Evolutionary conservation across 805 yeast species (phyloP).

Genomic region (Lachancea quebecensis): DNA sequence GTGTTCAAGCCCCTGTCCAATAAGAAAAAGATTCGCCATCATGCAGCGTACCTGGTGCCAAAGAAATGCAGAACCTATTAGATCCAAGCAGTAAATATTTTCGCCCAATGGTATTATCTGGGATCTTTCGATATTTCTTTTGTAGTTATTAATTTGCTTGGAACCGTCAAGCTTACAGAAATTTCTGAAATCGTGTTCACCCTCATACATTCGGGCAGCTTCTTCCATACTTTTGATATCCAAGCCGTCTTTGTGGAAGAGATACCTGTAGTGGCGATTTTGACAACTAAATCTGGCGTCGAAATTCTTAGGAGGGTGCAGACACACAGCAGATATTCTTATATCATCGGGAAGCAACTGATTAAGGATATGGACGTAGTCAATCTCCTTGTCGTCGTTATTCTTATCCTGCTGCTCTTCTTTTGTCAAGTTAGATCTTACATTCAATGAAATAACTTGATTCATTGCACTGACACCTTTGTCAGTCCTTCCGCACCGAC

Average conservation of each 20-base stretch:
- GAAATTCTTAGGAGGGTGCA: constrained; percentile 75
- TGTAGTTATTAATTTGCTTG: constrained; percentile 78
- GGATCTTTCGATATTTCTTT: constrained; percentile 53
- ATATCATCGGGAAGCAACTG: constrained; percentile 76
- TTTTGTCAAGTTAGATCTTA: constrained; percentile 57
- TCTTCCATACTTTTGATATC: constrained; percentile 60
- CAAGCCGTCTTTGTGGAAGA: constrained; percentile 52
- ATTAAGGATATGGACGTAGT: constrained; percentile 70
- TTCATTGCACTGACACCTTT: constrained; percentile 96
- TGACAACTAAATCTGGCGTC: constrained; percentile 91
- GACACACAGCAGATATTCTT: constrained; percentile 69
- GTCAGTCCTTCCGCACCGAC: constrained; percentile 93
- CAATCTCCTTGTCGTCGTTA: constrained; percentile 63
- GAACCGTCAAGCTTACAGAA: constrained; percentile 93
- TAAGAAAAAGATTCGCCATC: constrained; percentile 73
- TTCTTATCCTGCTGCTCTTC: constrained; percentile 55
- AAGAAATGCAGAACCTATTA: constrained; percentile 82
- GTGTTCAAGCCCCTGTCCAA: constrained; percentile 71
- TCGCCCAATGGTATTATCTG: constrained; percentile 36
- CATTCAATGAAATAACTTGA: constrained; percentile 77
- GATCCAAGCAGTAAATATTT: constrained; percentile 60
- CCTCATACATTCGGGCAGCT: constrained; percentile 55
- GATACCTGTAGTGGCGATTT: constrained; percentile 79
- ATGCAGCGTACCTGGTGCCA: constrained; percentile 99
- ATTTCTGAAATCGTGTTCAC: constrained; percentile 86